phyloP scores from a whole-genome alignment of 2,329 filamentous ascomycete species.

The Beauveria rudraprayagi region DNA sequence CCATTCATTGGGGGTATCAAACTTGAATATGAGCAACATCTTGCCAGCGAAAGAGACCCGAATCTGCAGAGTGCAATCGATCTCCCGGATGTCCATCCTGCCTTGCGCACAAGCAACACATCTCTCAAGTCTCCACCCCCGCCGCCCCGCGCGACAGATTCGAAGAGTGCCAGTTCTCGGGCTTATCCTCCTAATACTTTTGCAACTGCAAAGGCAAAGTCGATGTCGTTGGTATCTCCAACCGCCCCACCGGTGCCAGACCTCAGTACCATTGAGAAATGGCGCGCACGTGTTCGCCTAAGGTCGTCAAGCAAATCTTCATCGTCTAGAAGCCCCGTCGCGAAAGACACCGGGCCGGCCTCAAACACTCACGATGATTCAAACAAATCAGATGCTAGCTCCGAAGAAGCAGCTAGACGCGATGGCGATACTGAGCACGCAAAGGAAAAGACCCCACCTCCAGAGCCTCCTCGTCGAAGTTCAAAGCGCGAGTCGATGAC shows the following conservation, averaged over 20 bases:
- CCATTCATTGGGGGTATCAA: conserved; percentile 35
- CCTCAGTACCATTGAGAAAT: conserved; percentile 25
- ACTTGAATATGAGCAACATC: conserved; percentile 30
- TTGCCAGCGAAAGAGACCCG: conserved; percentile 22
- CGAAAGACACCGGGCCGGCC: not conserved
- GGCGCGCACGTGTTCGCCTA: conserved; percentile 22
- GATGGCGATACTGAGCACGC: not conserved
- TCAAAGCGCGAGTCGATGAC: conserved; percentile 18
- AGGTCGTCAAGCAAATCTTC: conserved; percentile 12
- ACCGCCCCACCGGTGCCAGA: conserved; percentile 23
- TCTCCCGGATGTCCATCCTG: conserved; percentile 26
- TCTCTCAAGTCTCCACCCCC: conserved; percentile 20
- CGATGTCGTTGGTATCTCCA: conserved; percentile 21
- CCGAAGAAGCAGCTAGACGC: not conserved
- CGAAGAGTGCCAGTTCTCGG: conserved; percentile 20
- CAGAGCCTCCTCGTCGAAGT: conserved; percentile 22
- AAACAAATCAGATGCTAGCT: too few species aligned
- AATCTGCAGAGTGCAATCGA: conserved; percentile 19
- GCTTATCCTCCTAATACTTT: conserved; percentile 31
- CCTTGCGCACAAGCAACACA: conserved; percentile 22
- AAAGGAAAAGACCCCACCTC: conserved; percentile 13
- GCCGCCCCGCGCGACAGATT: conserved; percentile 14
- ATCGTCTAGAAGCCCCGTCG: not conserved
- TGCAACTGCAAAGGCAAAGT: conserved; percentile 19
- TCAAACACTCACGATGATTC: not conserved